Evolutionary conservation across 345 rosid genomes (phyloP), one percentile per base, ranked within the genome.

Genomic region (Salix brachista): DNA sequence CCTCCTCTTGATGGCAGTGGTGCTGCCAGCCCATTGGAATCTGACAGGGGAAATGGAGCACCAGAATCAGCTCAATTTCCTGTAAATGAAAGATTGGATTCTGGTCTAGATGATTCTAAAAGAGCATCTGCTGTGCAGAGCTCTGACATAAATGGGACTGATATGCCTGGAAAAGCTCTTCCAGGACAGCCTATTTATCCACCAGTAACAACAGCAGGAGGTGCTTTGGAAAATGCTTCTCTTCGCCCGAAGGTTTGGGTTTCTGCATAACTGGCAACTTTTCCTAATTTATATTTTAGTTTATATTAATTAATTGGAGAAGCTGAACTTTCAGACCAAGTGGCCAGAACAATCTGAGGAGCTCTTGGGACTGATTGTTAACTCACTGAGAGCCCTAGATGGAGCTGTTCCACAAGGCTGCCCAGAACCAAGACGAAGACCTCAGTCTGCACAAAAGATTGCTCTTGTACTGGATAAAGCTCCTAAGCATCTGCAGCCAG

Each of bases 301-400:
- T 30, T 82, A 44, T 73, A 65, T 58, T 73, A 75, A 85, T 85
- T 75, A 25, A 74, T 80, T 79, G 75, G 67, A 19, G 25, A 50
- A 75, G 50, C 74, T 75, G 41, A 79, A 72, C 85, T 75, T 81
- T 71, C 91, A 96, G 99, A 88, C 98, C 54, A 94, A 94, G 87
- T 92, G 98, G 97, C 97, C 97, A 1, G 98, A 96, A 85, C 98
- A 96, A 85, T 96, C 97, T 41, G 99, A 92, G 90, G 99, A 96
- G 89, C 94, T 96, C 42, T 78, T 96, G 72, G 97, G 98, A 80
- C 85, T 96, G 88, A 96, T 96, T 81, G 94, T 96, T 19, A 92
- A 96, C 84, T 96, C 98, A 70, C 87, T 96, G 79, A 91, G 95
- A 88, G 89, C 98, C 77, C 89, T 91, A 65, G 99, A 96, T 77